Conservation (phyloP, 176 grass and related monocot genomes). For the Oryza meridionalis region DNA sequence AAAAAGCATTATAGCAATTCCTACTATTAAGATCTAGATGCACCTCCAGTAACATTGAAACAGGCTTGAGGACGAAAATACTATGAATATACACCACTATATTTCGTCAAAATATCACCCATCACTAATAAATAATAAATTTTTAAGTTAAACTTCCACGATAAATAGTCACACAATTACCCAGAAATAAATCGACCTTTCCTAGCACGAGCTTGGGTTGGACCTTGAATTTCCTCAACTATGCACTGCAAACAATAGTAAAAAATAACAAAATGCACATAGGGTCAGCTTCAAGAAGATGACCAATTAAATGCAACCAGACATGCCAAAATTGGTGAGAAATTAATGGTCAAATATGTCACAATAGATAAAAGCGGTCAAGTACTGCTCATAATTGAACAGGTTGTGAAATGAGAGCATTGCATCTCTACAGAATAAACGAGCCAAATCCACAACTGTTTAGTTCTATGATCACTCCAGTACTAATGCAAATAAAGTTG, state of each 20-base stretch:
- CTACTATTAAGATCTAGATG: constrained; percentile 1
- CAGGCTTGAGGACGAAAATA: background rate
- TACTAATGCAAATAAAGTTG: background rate
- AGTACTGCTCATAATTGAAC: constrained; percentile 31
- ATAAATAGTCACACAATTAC: constrained; percentile 58
- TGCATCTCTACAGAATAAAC: background rate
- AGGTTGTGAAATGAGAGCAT: background rate
- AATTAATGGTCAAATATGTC: background rate
- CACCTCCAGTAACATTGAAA: constrained; percentile 23
- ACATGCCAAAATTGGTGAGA: constrained; percentile 12
- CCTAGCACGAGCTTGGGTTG: constrained; percentile 79
- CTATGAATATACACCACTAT: background rate
- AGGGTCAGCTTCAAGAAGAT: background rate
- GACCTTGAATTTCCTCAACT: constrained; percentile 96
- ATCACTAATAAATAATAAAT: constrained; percentile 24
- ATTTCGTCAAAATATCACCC: constrained; percentile 8
- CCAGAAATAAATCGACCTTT: constrained; percentile 99
- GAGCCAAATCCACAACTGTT: background rate
- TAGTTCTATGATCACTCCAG: background rate
- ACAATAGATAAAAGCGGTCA: constrained; percentile 7
- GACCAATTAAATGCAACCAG: constrained; percentile 9
- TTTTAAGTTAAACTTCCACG: background rate
- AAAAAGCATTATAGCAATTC: constrained; percentile 10
- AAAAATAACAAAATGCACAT: constrained; percentile 23
- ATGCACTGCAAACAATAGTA: constrained; percentile 74